Evolutionary conservation across 2,329 filamentous ascomycete genomes (phyloP), one percentile per base, ranked within the genome.

Genomic region (Cladosporium phlei): DNA sequence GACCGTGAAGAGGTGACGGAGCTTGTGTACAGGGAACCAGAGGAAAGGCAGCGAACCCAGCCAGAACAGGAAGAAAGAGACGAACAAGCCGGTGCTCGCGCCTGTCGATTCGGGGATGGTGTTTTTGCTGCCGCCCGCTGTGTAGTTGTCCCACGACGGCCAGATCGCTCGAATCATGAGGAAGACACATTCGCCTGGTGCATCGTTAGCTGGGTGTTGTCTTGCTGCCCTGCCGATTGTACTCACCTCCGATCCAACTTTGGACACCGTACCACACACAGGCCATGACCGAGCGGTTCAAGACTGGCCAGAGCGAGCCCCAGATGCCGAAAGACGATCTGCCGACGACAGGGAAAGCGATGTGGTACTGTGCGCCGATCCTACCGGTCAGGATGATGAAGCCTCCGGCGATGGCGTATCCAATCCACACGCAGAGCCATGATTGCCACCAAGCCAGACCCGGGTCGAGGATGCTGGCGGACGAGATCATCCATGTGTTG

Each of bases 241-340:
- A n/a, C 20, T 85, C 66, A 57, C 77, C 77, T 57, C 89, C 89
- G 53, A 95, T 94, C 71, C 88, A 95, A 5, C 79, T 69, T 63
- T 93, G 87, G 20, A 94, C 87, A 39, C 86, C 87, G 53, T 90
- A 91, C 88, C 88, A 94, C 52, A 94, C 80, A 56, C 86, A 89
- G 2, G 86, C 84, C 77, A 94, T 90, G 5, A 81, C 87, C n/a
- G 87, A 86, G 32, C 89, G 80, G 61, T 95, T 95, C 55, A 95
- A 83, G 0, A 95, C 82, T 0, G 89, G 88, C 89, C 89, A 95
- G 42, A 95, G 68, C 21, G 82, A 83, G 1, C 90, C 90, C 86
- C 86, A 95, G 47, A 95, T 24, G 90, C 77, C 77, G 68, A 76
- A 80, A 38, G 69, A 72, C 2, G 76, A 74, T 38, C 77, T 72